These are phyloP conservation scores for Arachnomyces sp. DNA, from an alignment of 2,329 filamentous ascomycete species.

Conservation along the genomic window DNA sequence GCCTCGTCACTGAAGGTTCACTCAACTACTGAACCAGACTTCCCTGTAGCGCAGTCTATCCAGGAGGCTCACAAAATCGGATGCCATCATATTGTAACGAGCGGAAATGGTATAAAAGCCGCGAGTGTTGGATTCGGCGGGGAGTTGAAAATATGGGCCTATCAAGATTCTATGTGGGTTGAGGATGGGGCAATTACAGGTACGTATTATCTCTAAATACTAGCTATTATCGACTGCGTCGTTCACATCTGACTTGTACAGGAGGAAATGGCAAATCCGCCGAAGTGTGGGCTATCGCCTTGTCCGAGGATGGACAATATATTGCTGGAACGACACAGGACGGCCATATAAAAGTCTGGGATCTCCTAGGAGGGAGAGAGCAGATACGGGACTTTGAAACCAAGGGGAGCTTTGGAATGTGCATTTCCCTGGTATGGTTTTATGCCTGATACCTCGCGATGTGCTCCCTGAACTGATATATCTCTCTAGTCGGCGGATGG, in stretches of 20 bases:
- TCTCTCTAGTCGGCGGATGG: conserved; percentile 58
- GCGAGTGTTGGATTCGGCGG: conserved; percentile 86
- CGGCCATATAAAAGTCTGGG: conserved; percentile 85
- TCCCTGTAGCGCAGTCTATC: conserved; percentile 72
- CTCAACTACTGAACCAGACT: conserved; percentile 62
- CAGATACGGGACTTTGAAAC: conserved; percentile 83
- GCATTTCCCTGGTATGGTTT: conserved; percentile 62
- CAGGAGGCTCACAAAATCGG: conserved; percentile 75
- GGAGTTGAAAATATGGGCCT: conserved; percentile 74
- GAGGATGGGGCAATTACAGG: conserved; percentile 41
- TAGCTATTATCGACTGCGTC: background rate
- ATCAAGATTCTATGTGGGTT: conserved; percentile 50
- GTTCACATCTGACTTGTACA: background rate
- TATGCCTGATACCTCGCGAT: conserved; percentile 1
- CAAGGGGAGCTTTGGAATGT: conserved; percentile 83
- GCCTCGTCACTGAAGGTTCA: conserved; percentile 75
- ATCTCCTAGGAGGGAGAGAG: conserved; percentile 48
- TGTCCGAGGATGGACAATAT: conserved; percentile 76
- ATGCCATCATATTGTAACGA: conserved; percentile 78
- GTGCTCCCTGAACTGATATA: conserved; percentile 12
- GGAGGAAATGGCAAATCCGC: conserved; percentile 47
- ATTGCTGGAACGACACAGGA: conserved; percentile 83
- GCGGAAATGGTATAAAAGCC: conserved; percentile 61
- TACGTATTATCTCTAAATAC: conserved; percentile 14
- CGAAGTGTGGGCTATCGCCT: conserved; percentile 78